These are phyloP conservation scores for Fusarium haematococcum DNA, from an alignment of 2,329 filamentous ascomycete species.

Conservation along the genomic window DNA sequence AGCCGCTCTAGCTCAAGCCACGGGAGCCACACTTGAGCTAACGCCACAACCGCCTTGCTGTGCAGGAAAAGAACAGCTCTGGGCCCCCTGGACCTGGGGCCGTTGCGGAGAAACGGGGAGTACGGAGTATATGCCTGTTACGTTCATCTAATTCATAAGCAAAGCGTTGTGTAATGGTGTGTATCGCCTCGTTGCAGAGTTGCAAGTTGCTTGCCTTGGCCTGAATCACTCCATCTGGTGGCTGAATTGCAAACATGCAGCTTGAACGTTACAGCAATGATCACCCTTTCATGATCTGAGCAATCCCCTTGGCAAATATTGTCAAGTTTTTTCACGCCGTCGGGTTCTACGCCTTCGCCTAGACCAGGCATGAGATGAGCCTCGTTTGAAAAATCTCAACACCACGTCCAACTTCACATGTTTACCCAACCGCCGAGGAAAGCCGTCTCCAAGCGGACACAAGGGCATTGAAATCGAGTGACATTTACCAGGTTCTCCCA, in stretches of 20 bases:
- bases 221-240: conserved; percentile 16
- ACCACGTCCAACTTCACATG: conserved; percentile 3
- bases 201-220: neutral
- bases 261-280: neutral
- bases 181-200: neutral
- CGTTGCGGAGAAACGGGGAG: neutral
- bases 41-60: conserved; percentile 17
- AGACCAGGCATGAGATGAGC: neutral
- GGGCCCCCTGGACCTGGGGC: neutral
- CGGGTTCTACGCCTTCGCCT: neutral
- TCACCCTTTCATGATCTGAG: conserved; percentile 10
- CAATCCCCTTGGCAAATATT: conserved; percentile 1
- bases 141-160: neutral
- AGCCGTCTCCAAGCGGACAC: conserved; percentile 18
- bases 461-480: neutral
- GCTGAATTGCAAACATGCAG: conserved; percentile 18
- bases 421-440: neutral
- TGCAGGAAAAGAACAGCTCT: neutral
- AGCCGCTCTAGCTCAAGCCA: neutral
- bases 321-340: neutral
- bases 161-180: neutral
- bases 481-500: neutral
- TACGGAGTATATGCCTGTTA: neutral
- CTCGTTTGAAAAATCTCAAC: conserved; percentile 1
- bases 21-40: conserved; percentile 7